These are phyloP conservation scores for Aspergillus tanneri DNA, from an alignment of 2,329 filamentous ascomycete genomes.

Conservation along the genomic window DNA sequence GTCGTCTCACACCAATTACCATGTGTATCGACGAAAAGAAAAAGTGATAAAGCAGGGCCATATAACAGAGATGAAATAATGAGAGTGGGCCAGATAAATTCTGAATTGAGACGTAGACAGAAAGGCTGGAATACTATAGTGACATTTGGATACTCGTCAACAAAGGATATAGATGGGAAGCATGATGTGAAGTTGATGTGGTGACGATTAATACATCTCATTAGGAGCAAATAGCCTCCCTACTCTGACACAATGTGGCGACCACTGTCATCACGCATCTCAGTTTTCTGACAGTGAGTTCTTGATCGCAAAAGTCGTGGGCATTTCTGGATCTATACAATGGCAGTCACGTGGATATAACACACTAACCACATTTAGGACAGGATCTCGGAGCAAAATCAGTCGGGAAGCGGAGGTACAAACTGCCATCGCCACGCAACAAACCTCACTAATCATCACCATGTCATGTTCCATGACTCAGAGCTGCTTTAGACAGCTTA, in stretches of 20 bases:
- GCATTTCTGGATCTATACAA: slow-evolving; percentile 14
- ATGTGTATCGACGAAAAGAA: not conserved
- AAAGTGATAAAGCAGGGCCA: not conserved
- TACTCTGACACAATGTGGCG: too few species aligned
- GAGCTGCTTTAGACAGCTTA: slow-evolving; percentile 59
- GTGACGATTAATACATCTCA: too few species aligned
- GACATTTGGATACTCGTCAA: too few species aligned
- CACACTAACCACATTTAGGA: slow-evolving; percentile 21
- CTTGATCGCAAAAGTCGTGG: not conserved
- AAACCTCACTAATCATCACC: slow-evolving; percentile 25
- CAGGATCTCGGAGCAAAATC: slow-evolving; percentile 33
- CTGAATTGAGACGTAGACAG: not conserved
- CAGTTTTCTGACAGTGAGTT: too few species aligned
- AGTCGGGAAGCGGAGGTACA: slow-evolving; percentile 26
- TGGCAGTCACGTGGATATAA: slow-evolving; percentile 16
- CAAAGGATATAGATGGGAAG: not conserved
- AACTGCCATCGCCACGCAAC: slow-evolving; percentile 21
- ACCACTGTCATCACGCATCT: too few species aligned
- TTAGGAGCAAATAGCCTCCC: too few species aligned
- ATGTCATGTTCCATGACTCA: slow-evolving; percentile 68
- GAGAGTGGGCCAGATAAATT: not conserved
- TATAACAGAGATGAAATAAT: not conserved
- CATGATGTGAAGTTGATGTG: not conserved
- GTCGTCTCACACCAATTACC: too few species aligned
- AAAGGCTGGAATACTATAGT: not conserved